Base-by-base conservation (phyloP, 1,139 yeast species). In the Spathaspora sp. region DNA sequence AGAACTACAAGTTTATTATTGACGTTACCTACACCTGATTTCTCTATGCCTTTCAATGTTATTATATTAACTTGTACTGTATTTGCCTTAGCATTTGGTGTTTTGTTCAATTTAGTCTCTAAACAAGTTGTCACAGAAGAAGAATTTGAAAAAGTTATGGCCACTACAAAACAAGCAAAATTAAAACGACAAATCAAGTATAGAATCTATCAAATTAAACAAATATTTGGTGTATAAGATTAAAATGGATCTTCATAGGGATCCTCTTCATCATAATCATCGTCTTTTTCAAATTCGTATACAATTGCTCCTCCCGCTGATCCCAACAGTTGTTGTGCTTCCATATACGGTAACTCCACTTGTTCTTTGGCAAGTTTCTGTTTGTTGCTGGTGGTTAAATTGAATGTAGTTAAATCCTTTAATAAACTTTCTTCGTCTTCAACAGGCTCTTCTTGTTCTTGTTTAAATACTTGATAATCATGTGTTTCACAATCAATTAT, bases 21-120 rank as follows among this genome's bases (percentile, higher is more conserved):
- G 42, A 82, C 95, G 0, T 75, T 95, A 44, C 97, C 99, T 2
- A 95, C 98, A 0, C 99, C 99, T 0, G 99, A 95, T 70, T 95
- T 95, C 65, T 88, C 96, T 50, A 95, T 95, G 99, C 99, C 99
- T 1, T 95, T 95, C 63, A 95, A 95, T 59, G 99, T 95, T 42
- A 93, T 95, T 50, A 95, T 95, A 42, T 74, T 95, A 52, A 89
- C 98, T 0, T 89, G 97, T 20, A 95, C 99, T 0, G 86, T 90
- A 9, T 86, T 93, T 87, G 91, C 99, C 0, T 70, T 93, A 50
- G 84, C 93, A 0, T 93, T 91, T 68, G 99, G 99, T 3, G 81
- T 95, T 0, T 60, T 91, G 7, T 90, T 84, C 69, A 91, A 93
- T 58, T 70, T 91, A 47, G 63, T 93, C 39, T 82, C 86, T 17